Conservation (phyloP, 257 asterid species). For the Lavandula angustifolia region DNA sequence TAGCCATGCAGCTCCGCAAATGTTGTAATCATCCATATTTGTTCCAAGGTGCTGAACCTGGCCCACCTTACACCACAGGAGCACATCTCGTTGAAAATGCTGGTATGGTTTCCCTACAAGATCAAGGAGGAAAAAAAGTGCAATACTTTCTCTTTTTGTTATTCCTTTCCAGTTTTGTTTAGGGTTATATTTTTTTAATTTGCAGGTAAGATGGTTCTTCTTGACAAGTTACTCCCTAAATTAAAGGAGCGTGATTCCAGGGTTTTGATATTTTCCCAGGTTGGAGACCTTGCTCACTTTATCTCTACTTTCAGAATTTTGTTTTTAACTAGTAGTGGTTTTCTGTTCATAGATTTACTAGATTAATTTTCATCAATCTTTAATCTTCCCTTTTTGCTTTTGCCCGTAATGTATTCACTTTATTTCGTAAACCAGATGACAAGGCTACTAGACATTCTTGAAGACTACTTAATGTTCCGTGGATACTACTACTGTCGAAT, state of each 20-base stretch:
- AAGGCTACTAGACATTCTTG: constrained; percentile 95
- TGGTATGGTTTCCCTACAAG: constrained; percentile 48
- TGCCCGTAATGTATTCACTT: constrained; percentile 14
- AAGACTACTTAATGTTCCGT: constrained; percentile 89
- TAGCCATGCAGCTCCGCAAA: constrained; percentile 99
- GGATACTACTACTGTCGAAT: constrained; percentile 88
- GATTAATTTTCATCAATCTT: constrained; percentile 3
- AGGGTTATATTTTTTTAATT: constrained; percentile 18
- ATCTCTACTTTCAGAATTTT: neutral
- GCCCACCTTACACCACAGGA: constrained; percentile 97
- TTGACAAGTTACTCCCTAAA: constrained; percentile 95
- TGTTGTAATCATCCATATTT: constrained; percentile 98
- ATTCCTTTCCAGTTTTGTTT: constrained; percentile 4
- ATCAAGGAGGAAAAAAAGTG: neutral
- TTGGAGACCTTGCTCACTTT: constrained; percentile 19
- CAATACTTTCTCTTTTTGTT: constrained; percentile 8
- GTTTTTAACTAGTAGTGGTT: neutral
- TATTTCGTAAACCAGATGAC: constrained; percentile 71
- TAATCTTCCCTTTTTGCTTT: neutral
- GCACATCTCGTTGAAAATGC: constrained; percentile 95
- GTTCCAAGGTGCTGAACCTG: constrained; percentile 99
- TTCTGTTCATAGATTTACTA: neutral
- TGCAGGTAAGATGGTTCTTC: constrained; percentile 98
- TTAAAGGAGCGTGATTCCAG: constrained; percentile 98
- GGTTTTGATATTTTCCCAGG: constrained; percentile 98